Conservation (phyloP, 441 rosid genomes). For the Gossypium armourianum region DNA sequence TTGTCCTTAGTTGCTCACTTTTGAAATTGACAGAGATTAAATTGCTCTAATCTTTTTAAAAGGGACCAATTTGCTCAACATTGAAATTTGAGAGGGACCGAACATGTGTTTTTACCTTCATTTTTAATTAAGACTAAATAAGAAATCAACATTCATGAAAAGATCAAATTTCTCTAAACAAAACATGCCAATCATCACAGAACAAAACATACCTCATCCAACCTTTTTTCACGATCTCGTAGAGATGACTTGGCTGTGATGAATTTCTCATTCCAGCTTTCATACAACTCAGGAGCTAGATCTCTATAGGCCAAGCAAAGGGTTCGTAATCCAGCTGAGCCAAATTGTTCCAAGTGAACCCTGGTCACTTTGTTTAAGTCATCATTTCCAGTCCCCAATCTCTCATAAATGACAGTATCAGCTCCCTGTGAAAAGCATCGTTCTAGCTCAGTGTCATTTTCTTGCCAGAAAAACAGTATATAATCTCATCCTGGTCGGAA, state of each 20-base stretch:
- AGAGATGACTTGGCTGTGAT: constrained; percentile 92
- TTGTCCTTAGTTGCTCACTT: no score
- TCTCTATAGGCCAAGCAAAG: constrained; percentile 92
- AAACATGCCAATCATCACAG: not conserved
- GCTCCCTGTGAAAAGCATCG: constrained; percentile 61
- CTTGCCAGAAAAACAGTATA: constrained; percentile 17
- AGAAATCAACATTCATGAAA: not conserved
- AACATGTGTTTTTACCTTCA: no score
- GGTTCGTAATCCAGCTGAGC: constrained; percentile 93
- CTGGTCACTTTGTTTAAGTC: constrained; percentile 50
- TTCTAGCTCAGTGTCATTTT: constrained; percentile 28
- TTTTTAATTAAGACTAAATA: not conserved
- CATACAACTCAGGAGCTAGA: constrained; percentile 63
- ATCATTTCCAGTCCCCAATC: constrained; percentile 62
- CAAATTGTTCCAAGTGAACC: constrained; percentile 74
- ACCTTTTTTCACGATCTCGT: constrained; percentile 90
- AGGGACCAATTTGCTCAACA: not conserved
- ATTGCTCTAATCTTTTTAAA: no score
- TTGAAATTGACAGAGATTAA: no score
- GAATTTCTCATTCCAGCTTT: constrained; percentile 95
- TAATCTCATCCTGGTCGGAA: constrained; percentile 11
- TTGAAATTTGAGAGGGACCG: not conserved
- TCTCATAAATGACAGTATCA: constrained; percentile 62
- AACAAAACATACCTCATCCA: constrained; percentile 66
- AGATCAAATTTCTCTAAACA: constrained; percentile 2